Evolutionary conservation across 345 rosid genomes (phyloP).

Genomic region (Hypericum perforatum): DNA sequence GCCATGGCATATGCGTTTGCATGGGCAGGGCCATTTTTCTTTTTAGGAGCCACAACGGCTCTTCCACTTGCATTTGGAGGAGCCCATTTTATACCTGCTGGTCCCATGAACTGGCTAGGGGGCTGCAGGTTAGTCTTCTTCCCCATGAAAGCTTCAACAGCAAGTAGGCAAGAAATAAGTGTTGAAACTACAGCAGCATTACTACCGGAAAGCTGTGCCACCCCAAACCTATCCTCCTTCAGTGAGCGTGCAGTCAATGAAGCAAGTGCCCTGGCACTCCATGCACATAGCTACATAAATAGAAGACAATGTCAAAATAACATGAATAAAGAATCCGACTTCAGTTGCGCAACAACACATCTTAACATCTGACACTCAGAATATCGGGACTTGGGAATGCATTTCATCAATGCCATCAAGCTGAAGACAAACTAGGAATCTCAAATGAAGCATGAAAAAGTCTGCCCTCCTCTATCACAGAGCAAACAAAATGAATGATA

Average conservation of each 20-base stretch:
- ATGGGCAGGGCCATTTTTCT: slow-evolving; percentile 37
- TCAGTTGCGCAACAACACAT: neutral
- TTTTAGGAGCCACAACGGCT: slow-evolving; percentile 42
- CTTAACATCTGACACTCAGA: neutral
- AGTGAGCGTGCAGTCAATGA: slow-evolving; percentile 64
- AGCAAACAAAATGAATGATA: no score
- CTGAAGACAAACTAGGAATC: no score
- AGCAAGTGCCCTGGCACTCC: slow-evolving; percentile 69
- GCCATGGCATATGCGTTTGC: slow-evolving; percentile 60
- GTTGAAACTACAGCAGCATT: slow-evolving; percentile 61
- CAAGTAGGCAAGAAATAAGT: slow-evolving; percentile 65
- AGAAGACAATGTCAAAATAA: neutral
- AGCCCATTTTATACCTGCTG: slow-evolving; percentile 63
- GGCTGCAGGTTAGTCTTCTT: slow-evolving; percentile 67
- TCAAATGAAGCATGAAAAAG: no score
- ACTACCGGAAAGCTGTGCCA: slow-evolving; percentile 89
- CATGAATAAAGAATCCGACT: neutral
- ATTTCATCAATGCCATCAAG: no score
- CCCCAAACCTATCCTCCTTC: slow-evolving; percentile 77
- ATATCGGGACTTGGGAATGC: no score
- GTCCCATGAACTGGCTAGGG: slow-evolving; percentile 51
- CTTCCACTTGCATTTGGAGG: slow-evolving; percentile 46
- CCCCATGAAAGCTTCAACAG: slow-evolving; percentile 76
- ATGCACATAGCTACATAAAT: slow-evolving; percentile 51
- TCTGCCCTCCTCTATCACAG: no score